Percentiles rank a stretch among this genome's conserved stretches.
Conservation (phyloP, 306 rosid genomes). For the Prunus padus region DNA sequence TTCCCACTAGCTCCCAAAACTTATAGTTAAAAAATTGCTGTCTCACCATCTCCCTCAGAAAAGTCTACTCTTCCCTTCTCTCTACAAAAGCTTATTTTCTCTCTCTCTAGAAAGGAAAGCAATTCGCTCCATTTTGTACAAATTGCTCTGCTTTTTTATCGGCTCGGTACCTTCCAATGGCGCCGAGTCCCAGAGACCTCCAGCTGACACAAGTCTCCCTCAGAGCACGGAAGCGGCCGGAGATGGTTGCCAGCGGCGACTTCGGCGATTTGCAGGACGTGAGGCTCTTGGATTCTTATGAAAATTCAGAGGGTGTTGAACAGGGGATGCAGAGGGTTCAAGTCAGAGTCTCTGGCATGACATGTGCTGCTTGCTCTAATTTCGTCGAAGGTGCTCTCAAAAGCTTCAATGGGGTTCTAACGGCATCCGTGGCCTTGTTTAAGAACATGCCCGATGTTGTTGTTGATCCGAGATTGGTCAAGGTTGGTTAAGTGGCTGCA, state of each 20-base stretch:
- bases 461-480: conserved; percentile 62
- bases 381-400: conserved; percentile 78
- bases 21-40: conserved; percentile 35
- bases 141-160: neutral
- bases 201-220: conserved; percentile 41
- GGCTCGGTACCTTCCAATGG: conserved; percentile 35
- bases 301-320: conserved; percentile 24
- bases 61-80: conserved; percentile 14
- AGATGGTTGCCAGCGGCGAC: conserved; percentile 5
- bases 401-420: conserved; percentile 56
- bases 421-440: conserved; percentile 81
- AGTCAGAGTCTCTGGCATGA: conserved; percentile 81
- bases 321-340: conserved; percentile 56
- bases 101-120: neutral
- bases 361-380: conserved; percentile 94
- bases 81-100: neutral
- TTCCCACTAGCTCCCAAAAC: conserved; percentile 16
- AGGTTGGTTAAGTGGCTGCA: conserved; percentile 68
- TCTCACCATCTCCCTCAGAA: conserved; percentile 39
- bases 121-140: conserved; percentile 1
- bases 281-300: conserved; percentile 72
- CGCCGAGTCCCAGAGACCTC: conserved; percentile 43
- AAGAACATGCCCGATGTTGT: conserved; percentile 88
- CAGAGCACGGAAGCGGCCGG: conserved; percentile 7
- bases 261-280: conserved; percentile 68